These are phyloP conservation scores for Forsythia viridissima DNA, from an alignment of 257 asterid species.

Conservation along the genomic window DNA sequence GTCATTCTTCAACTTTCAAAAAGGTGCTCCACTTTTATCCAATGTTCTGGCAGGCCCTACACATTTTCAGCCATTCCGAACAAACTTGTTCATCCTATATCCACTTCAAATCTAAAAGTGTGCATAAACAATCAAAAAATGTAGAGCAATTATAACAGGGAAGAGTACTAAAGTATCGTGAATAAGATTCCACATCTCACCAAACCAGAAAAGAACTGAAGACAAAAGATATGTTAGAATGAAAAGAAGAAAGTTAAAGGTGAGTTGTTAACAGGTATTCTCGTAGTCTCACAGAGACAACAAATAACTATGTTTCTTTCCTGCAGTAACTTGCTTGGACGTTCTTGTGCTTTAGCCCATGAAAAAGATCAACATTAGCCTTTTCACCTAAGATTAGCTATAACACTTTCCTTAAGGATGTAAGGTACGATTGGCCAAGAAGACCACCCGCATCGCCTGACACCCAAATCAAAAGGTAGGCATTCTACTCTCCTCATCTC, in stretches of 20 bases:
- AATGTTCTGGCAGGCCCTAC: background rate
- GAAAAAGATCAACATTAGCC: background rate
- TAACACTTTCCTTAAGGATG: background rate
- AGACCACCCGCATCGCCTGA: background rate
- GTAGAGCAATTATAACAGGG: background rate
- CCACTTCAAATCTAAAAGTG: background rate
- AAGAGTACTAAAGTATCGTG: background rate
- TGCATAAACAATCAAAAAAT: background rate
- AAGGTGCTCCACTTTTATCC: background rate
- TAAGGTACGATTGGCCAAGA: background rate
- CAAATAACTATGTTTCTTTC: background rate
- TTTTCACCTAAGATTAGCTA: background rate
- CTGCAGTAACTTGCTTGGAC: background rate
- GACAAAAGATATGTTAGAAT: background rate
- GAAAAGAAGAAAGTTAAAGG: background rate
- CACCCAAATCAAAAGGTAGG: background rate
- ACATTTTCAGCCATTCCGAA: background rate
- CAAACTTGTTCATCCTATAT: background rate
- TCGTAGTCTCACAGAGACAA: background rate
- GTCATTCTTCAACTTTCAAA: background rate
- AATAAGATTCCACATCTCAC: slow-evolving; percentile 1
- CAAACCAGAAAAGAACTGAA: background rate
- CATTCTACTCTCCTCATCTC: background rate
- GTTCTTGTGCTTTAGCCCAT: background rate
- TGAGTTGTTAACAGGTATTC: background rate